Percentiles rank a stretch among this genome's conserved stretches.
Conservation (phyloP, 495 filamentous ascomycete genomes). For the Pyrenopolyporus hunteri region DNA sequence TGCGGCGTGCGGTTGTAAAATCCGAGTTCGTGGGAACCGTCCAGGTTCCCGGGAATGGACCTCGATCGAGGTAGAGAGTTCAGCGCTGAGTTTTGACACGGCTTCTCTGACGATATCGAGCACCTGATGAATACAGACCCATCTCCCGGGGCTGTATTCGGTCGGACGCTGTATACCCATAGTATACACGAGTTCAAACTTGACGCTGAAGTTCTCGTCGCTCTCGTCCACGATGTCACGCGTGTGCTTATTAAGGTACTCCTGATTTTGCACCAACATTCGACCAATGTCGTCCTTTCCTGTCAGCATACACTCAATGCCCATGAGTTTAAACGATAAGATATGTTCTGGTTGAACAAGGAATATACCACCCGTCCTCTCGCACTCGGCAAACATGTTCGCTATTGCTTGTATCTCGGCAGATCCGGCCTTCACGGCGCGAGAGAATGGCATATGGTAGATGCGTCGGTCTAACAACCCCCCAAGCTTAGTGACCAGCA, state of each 20-base stretch:
- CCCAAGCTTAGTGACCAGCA: conserved; percentile 64
- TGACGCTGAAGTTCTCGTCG: conserved; percentile 67
- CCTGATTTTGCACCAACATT: conserved; percentile 49
- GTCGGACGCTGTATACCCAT: conserved; percentile 62
- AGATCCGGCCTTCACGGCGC: conserved; percentile 48
- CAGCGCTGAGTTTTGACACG: conserved; percentile 27
- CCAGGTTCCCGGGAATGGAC: conserved; percentile 37
- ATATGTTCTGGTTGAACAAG: conserved; percentile 72
- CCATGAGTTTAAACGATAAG: conserved; percentile 71
- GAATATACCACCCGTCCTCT: conserved; percentile 56
- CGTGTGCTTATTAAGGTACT: conserved; percentile 48
- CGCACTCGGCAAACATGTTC: conserved; percentile 55
- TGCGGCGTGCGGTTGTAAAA: conserved; percentile 48
- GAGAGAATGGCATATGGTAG: conserved; percentile 68
- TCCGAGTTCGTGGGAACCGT: conserved; percentile 53
- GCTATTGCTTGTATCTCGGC: conserved; percentile 40
- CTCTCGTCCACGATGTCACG: conserved; percentile 70
- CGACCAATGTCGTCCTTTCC: conserved; percentile 35
- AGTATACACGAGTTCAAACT: conserved; percentile 71
- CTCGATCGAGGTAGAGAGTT: conserved; percentile 49
- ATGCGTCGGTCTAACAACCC: conserved; percentile 63
- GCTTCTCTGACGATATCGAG: conserved; percentile 51
- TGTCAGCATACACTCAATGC: conserved; percentile 55
- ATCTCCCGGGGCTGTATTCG: conserved; percentile 64
- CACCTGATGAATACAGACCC: conserved; percentile 63